Base-by-base conservation (phyloP, 164 flowering plant species). In the Vitis rotundifolia region DNA sequence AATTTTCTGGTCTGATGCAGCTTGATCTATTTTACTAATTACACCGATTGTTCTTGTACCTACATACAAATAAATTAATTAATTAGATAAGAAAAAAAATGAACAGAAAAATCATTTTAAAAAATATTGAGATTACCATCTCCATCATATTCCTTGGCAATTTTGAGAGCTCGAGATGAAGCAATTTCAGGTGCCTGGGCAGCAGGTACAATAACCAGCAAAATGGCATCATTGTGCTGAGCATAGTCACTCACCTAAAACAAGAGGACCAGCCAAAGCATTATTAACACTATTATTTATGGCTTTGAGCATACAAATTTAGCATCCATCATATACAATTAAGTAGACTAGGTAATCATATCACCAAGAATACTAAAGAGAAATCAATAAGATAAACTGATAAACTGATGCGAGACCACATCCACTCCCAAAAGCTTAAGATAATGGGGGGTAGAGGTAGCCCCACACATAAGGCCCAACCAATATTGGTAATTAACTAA, bases 11-110 rank as follows among this genome's bases (percentile, higher is more conserved):
- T 96, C 98, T 73, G 91, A 64, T 59, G 97, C 84, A 59, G 91
- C 95, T 82, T 93, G 98, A 83, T 96, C 99, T 74, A 96, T 88
- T 85, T 96, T 96, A 78, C 97, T 92, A 68, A 96, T 93, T 49
- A 96, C 83, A 67, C 99, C 99, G 84, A 96, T 78, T 8, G 97
- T 92, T 88, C 99, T 90, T 67, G 97, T 91, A 75, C 97, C 99
- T 96, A 63, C 54, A 59, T 16, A 64, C 68, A 15, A 63, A 16
- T 14, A 11, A 31, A 22, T 15, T 14, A 71, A 4, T 59, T 61
- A 55, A 28, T 65, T 15, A 70, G 9, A 18, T 50, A 28, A 47
- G 11, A n/a, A 53, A 56, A 22, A 9, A 11, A 57, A 49, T 44
- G 26, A 31, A 52, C 18, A 55, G 6, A 48, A 48, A 22, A 37